Evolutionary conservation across 2,329 filamentous ascomycete species (phyloP).

Genomic region (Cladophialophora exuberans): DNA sequence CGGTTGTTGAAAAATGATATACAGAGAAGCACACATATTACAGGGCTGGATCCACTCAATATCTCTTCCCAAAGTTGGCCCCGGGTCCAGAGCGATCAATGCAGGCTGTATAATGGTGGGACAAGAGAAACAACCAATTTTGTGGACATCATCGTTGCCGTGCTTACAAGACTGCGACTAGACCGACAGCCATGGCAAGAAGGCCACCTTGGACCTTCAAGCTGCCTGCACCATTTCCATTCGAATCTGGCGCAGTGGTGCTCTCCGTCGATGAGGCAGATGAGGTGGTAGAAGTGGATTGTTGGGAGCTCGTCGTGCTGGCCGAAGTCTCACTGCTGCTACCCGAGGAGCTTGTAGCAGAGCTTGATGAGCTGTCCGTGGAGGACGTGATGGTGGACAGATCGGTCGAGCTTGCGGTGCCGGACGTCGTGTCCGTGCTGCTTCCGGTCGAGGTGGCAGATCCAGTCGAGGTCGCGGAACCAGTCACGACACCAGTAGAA

Average conservation of each 20-base stretch:
- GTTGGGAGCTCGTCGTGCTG: slow-evolving; percentile 20
- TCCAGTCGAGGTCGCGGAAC: slow-evolving; percentile 31
- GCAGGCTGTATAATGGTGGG: slow-evolving; percentile 2
- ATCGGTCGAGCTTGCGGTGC: too few relatives aligned
- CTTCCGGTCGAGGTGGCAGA: slow-evolving; percentile 31
- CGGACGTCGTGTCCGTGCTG: slow-evolving; percentile 31
- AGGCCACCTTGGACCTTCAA: slow-evolving; percentile 42
- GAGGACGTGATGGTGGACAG: too few relatives aligned
- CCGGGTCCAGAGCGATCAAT: too few relatives aligned
- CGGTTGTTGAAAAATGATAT: background rate
- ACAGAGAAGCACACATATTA: background rate
- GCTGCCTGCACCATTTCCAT: slow-evolving; percentile 34
- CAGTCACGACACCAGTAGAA: slow-evolving; percentile 30
- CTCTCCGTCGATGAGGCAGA: slow-evolving; percentile 21
- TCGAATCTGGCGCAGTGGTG: slow-evolving; percentile 41
- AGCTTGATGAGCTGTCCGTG: slow-evolving; percentile 23
- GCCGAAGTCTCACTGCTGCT: slow-evolving; percentile 33
- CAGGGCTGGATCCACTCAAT: background rate
- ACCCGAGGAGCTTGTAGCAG: slow-evolving; percentile 30
- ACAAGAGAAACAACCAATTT: slow-evolving; percentile 2
- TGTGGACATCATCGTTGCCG: background rate
- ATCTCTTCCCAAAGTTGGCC: too few relatives aligned
- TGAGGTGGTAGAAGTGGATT: slow-evolving; percentile 16
- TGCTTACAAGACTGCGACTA: slow-evolving; percentile 41
- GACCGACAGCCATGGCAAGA: slow-evolving; percentile 41